Conservation (phyloP, 1,139 yeast genomes). For the Arxiozyma heterogenica region DNA sequence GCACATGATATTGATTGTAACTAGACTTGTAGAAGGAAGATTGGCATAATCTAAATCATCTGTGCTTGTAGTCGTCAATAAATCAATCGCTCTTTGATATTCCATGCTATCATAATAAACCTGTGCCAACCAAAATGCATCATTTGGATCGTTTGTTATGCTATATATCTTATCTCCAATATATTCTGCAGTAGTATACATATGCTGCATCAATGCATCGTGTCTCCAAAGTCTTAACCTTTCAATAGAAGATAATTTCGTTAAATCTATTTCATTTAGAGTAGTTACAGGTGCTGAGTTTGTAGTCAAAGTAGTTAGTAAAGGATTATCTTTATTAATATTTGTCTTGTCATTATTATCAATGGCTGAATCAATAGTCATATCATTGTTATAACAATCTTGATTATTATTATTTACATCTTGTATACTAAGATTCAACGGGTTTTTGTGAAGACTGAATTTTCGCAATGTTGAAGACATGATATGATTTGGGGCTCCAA, state of each 20-base stretch:
- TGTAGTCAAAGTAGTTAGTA: slow-evolving; percentile 14
- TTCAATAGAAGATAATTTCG: slow-evolving; percentile 71
- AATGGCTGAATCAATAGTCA: slow-evolving; percentile 5
- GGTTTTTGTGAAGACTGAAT: slow-evolving; percentile 20
- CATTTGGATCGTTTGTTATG: slow-evolving; percentile 69
- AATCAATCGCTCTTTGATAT: slow-evolving; percentile 67
- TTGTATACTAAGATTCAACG: slow-evolving; percentile 1
- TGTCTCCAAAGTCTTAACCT: slow-evolving; percentile 86
- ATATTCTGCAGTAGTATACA: slow-evolving; percentile 80
- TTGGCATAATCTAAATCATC: not conserved
- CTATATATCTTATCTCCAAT: slow-evolving; percentile 86
- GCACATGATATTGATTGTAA: slow-evolving; percentile 54
- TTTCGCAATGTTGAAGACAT: slow-evolving; percentile 28
- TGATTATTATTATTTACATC: not conserved
- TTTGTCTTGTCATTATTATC: slow-evolving; percentile 24
- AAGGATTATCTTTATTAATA: slow-evolving; percentile 35
- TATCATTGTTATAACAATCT: not conserved
- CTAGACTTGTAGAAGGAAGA: slow-evolving; percentile 18
- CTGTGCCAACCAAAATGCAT: slow-evolving; percentile 95
- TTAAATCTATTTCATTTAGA: slow-evolving; percentile 19
- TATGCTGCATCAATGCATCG: slow-evolving; percentile 89
- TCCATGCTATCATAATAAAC: slow-evolving; percentile 65
- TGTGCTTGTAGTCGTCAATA: slow-evolving; percentile 36
- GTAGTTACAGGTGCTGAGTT: slow-evolving; percentile 14
- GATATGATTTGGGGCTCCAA: slow-evolving; percentile 23